Evolutionary conservation across 2,329 filamentous ascomycete species (phyloP), one percentile per base, ranked within the genome.

Genomic region (Alternaria metachromatica): DNA sequence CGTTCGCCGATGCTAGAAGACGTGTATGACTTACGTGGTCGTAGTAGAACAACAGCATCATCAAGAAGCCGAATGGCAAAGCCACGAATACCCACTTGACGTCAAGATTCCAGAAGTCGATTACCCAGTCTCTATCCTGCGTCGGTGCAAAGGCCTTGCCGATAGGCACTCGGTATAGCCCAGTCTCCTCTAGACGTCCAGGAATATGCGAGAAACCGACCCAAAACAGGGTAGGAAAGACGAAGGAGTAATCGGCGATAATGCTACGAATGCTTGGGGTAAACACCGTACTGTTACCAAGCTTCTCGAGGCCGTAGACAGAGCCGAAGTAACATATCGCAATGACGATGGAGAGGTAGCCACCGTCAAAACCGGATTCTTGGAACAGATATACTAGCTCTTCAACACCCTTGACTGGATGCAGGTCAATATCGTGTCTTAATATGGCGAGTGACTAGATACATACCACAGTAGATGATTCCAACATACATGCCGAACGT

Each of bases 21-120:
- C 18, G 25, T 21, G n/a, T 15, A 49, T 10, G 15, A 60, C 68
- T 58, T 73, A 83, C 82, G 72, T 87, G 86, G 72, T 87, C 86
- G 67, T 86, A 87, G 73, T 87, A 87, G 76, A 87, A 87, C 3
- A 87, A 80, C 12, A 87, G 78, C 64, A 85, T 87, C 28, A 86
- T 75, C 26, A 87, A 70, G 57, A 87, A 83, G 0, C 84, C 86
- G 61, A 87, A 86, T 0, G 85, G 85, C 21, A 86, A 67, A 3
- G 85, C 83, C 2, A 86, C 82, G 58, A 87, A 87, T 3, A 87
- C 80, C 83, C 84, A 86, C 65, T 84, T 84, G 18, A 80, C 79
- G 15, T 84, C 80, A 5, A 87, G 74, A 21, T 81, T 83, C 84
- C 85, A 87, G 68, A 87, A 87, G 37, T 83, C 78, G 10, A 87